These are phyloP conservation scores for Rubus parviflorus DNA, from an alignment of 306 rosid genomes.

Conservation along the genomic window DNA sequence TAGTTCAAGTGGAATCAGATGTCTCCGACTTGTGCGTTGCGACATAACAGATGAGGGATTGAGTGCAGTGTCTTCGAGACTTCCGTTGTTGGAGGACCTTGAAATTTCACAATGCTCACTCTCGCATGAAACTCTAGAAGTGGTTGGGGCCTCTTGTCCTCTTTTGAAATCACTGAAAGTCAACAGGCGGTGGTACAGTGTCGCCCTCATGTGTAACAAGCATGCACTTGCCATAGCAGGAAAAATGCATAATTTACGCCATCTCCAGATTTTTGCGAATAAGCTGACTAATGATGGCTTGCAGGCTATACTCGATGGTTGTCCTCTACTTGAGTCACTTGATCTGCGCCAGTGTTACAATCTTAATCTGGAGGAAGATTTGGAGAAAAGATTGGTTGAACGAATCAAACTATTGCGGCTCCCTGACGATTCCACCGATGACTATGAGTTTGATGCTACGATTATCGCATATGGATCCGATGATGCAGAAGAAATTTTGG, in stretches of 20 bases:
- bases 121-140: conserved; percentile 30
- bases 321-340: conserved; percentile 64
- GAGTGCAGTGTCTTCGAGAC: conserved; percentile 30
- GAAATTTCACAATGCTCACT: conserved; percentile 35
- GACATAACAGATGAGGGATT: conserved; percentile 44
- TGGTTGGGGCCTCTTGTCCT: conserved; percentile 49
- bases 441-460: conserved; percentile 25
- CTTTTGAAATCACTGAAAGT: conserved; percentile 39
- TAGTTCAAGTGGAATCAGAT: conserved; percentile 43
- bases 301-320: conserved; percentile 55
- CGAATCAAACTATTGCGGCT: conserved; percentile 42
- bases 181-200: conserved; percentile 21
- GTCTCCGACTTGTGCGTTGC: conserved; percentile 44
- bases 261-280: conserved; percentile 64
- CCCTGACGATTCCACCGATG: conserved; percentile 42
- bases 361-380: conserved; percentile 32
- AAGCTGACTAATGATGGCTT: conserved; percentile 50
- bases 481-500: neutral
- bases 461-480: too few species aligned
- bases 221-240: conserved; percentile 37
- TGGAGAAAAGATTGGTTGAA: conserved; percentile 41
- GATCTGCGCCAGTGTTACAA: conserved; percentile 55
- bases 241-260: conserved; percentile 48
- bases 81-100: conserved; percentile 55
- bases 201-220: neutral